Evolutionary conservation across 305 asterid genomes (phyloP), one percentile per base, ranked within the genome.

Genomic region (Solanum hybrid): DNA sequence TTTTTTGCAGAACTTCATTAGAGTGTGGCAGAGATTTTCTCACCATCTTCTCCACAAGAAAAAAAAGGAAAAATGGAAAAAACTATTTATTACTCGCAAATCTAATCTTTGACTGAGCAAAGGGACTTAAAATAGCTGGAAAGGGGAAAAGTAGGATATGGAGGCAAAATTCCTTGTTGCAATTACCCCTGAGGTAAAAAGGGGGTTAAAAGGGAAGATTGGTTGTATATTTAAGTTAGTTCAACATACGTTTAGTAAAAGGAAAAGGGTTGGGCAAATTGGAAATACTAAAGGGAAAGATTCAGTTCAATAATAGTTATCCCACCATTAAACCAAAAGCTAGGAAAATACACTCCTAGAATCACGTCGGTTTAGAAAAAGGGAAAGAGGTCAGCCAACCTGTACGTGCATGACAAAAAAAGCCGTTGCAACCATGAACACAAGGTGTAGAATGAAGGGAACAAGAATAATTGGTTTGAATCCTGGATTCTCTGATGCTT

Each of bases 341-440:
- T 85, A 56, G 76, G 40, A 51, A 85, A 31, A 11, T 36, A 6
- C 29, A 27, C 16, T 88, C 60, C 87, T 79, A 17, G 69, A 56
- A 56, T 32, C 76, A 20, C n/a, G 29, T 31, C 75, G 1, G 10
- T 56, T 29, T n/a, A 56, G 24, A 79, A 79, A 60, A 24, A 87
- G 22, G 88, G 88, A 86, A 75, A 38, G 69, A 82, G 79, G 85
- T 36, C 69, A 79, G 32, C 95, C 89, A 35, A 96, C 99, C 98
- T 97, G 99, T 77, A 97, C 99, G 37, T 97, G 98, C 99, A 97
- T 96, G 92, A 94, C 95, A n/a, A 97, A 93, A 91, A 96, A 93
- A 29, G 99, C 97, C 9, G 97, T 95, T 79, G 97, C 95, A n/a
- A 91, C 93, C 99, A 95, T 96, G 96, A 96, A 94, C 90, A 93